Evolutionary conservation across 2,329 filamentous ascomycete species (phyloP).

Genomic region (Mollisiaceae sp.): DNA sequence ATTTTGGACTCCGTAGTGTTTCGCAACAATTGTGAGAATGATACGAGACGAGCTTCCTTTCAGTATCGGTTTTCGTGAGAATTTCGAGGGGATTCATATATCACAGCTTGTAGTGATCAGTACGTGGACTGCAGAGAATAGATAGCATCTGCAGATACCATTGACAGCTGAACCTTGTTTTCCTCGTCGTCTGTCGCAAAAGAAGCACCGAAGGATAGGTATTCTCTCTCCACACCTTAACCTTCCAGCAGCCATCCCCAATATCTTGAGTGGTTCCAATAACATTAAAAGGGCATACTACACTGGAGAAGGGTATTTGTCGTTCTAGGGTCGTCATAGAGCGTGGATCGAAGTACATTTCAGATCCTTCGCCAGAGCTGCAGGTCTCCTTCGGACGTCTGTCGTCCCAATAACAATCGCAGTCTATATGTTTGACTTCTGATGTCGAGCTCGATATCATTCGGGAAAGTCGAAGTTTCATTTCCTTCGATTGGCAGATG

Average conservation of each 20-base stretch:
- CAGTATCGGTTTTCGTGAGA: not conserved
- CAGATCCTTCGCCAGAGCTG: not conserved
- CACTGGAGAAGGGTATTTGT: not conserved
- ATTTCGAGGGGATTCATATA: not conserved
- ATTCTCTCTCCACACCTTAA: not conserved
- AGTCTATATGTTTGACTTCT: not conserved
- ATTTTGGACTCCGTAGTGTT: not conserved
- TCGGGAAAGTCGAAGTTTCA: not conserved
- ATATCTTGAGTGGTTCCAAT: not conserved
- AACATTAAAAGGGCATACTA: not conserved
- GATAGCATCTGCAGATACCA: not conserved
- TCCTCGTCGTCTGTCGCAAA: not conserved
- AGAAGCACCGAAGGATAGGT: not conserved
- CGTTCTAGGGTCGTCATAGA: not conserved
- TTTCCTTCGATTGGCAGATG: not conserved
- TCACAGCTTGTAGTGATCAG: not conserved
- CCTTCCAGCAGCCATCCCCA: not conserved
- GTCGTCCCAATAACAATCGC: not conserved
- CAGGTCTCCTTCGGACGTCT: not conserved
- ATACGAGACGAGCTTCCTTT: not conserved
- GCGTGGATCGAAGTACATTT: not conserved
- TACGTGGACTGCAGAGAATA: not conserved
- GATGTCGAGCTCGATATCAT: not conserved
- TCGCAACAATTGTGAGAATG: not conserved
- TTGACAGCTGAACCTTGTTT: not conserved